Base-by-base conservation (phyloP, 306 rosid species). In the Alnus glutinosa region DNA sequence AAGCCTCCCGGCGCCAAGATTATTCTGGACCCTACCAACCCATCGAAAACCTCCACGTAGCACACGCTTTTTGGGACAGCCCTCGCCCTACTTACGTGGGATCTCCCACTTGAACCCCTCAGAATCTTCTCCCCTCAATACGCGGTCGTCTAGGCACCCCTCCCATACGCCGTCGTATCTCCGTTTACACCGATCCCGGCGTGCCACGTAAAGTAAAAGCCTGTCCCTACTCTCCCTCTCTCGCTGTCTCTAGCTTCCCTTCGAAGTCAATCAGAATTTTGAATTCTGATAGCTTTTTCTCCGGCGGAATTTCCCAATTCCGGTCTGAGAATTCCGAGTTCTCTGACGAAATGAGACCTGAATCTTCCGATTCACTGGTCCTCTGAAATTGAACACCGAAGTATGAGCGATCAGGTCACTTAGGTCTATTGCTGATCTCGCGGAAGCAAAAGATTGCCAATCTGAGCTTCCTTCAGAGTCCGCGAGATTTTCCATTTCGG, bases 381-480 rank as follows among this genome's bases (percentile, higher is more conserved):
- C 46, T 66, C 72, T 50, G 9, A 50, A 73, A 76, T 70, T 70
- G 81, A 28, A 4, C 28, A 64, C 54, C 23, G 71, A 72, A 80
- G 76, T 79, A 88, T 89, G 97, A 83, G 14, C 80, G 85, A 64
- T 70, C 87, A 75, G 78, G 84, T 87, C 39, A 82, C 86, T 64
- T 85, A 92, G 86, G 79, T 77, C 49, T 77, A 57, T 42, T 55
- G 51, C 62, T 69, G 83, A 82, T 88, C 88, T 87, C 63, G 86
- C 84, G 88, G 93, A 85, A 92, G 94, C 89, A 71, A 76, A 62
- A 69, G 89, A 83, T 83, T 85, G 49, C 75, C 69, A 32, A 13
- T 86, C 89, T 71, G 79, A 86, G 94, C 97, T 92, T 87, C 90
- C 89, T 94, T 87, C 90, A 89, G 86, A 85, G 70, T 75, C 44